phyloP scores from a whole-genome alignment of 2,329 filamentous ascomycete genomes.

The Aspergillus versicolor region DNA sequence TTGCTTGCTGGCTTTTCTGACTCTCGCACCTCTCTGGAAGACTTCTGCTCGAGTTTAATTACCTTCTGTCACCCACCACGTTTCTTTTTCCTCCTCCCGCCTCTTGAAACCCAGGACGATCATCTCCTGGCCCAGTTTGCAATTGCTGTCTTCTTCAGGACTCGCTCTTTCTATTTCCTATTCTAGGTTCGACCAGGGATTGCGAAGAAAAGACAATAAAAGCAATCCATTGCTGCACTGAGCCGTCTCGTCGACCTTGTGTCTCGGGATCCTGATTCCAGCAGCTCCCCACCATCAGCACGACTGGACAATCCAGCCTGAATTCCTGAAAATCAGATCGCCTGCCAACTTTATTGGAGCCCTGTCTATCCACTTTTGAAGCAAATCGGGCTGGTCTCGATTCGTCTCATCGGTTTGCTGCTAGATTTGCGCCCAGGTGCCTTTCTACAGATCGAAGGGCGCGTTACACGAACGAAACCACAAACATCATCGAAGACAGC shows the following conservation, averaged over 20 bases:
- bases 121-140: conserved; percentile 1
- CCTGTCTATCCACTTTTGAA: conserved; percentile 4
- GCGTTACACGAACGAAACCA: conserved; percentile 32
- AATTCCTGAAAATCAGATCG: conserved; percentile 10
- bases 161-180: background rate
- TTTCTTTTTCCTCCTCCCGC: background rate
- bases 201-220: conserved; percentile 12
- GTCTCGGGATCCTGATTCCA: background rate
- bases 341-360: conserved; percentile 5
- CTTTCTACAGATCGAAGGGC: conserved; percentile 28
- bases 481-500: conserved; percentile 34
- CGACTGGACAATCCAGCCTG: background rate
- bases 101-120: background rate
- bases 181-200: conserved; percentile 5
- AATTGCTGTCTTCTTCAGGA: conserved; percentile 1
- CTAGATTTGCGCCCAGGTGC: conserved; percentile 23
- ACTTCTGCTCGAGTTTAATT: conserved; percentile 13
- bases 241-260: conserved; percentile 3
- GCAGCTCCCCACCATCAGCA: conserved; percentile 3
- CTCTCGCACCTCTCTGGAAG: conserved; percentile 23
- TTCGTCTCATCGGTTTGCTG: conserved; percentile 18
- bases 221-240: background rate
- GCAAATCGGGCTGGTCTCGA: conserved; percentile 16
- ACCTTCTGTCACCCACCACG: background rate
- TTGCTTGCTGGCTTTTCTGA: background rate